Evolutionary conservation across 345 rosid genomes (phyloP).

Genomic region (Eucalyptus melliodora): DNA sequence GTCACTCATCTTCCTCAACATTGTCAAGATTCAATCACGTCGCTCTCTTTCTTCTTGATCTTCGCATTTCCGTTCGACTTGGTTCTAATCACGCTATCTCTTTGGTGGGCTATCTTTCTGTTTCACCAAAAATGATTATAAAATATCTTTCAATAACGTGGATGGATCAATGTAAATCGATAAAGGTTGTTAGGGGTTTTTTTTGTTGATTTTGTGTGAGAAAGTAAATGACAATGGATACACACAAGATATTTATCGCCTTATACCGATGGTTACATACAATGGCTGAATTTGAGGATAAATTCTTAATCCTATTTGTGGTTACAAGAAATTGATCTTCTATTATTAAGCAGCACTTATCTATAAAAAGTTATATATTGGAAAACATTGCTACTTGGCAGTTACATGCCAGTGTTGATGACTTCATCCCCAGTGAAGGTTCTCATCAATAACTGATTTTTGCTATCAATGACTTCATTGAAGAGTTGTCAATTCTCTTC

Average conservation of each 20-base stretch:
- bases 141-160: neutral
- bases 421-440: neutral
- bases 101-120: neutral
- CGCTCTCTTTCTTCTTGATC: neutral
- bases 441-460: neutral
- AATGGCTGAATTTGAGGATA: neutral
- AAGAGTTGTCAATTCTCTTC: neutral
- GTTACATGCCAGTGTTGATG: neutral
- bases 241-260: neutral
- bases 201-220: neutral
- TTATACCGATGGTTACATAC: neutral
- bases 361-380: neutral
- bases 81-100: neutral
- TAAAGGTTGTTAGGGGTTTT: neutral
- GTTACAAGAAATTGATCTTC: neutral
- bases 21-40: neutral
- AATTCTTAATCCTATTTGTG: neutral
- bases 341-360: neutral
- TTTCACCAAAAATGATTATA: neutral
- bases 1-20: neutral
- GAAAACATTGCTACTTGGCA: neutral
- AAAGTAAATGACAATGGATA: neutral
- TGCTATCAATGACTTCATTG: neutral
- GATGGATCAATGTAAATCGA: neutral
- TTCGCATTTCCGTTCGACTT: neutral